Evolutionary conservation across 2,329 filamentous ascomycete genomes (phyloP), one percentile per base, ranked within the genome.

Genomic region (Aspergillus sp.): DNA sequence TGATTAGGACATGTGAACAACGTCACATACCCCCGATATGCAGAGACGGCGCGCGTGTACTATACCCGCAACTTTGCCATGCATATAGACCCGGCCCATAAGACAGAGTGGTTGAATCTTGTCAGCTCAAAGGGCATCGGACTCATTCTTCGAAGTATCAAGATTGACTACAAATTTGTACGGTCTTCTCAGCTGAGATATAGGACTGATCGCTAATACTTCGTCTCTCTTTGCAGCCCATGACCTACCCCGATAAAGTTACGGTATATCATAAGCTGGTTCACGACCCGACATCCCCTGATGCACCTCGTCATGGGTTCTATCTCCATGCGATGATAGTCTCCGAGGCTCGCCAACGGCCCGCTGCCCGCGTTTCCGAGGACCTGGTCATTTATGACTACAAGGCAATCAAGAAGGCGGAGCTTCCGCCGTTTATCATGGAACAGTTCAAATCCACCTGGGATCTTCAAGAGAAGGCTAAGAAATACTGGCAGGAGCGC

Each of bases 151-250:
- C 85, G 87, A 68, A 91, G 88, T 67, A 92, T 97, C 66, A 89
- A 85, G 68, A 88, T 90, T 0, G 89, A 96, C 66, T 97, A 90
- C 77, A 97, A 97, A 79, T 92, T 96, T 78, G 91, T 95, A 73
- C 65, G 89, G 82, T 36, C 8, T 13, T 8, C 19, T 57, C 5
- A 12, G n/a, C 2, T 5, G 17, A 23, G 30, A 17, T 15, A 39
- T 21, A 23, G 9, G 12, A 23, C 17, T 13, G 10, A n/a, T 60
- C n/a, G 52, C 60, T 66, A 55, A 65, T 39, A 21, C 5, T 13
- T 28, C 32, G 5, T 36, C 41, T 36, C 28, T 15, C 28, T 21
- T 32, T 32, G n/a, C 65, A 92, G 90, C 91, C 92, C 15, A 89
- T 97, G 85, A 89, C 84, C 36, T 96, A 86, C 75, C 92, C 92